These are phyloP conservation scores for Massariosphaeria phaeospora DNA, from an alignment of 495 filamentous ascomycete species.

Conservation along the genomic window DNA sequence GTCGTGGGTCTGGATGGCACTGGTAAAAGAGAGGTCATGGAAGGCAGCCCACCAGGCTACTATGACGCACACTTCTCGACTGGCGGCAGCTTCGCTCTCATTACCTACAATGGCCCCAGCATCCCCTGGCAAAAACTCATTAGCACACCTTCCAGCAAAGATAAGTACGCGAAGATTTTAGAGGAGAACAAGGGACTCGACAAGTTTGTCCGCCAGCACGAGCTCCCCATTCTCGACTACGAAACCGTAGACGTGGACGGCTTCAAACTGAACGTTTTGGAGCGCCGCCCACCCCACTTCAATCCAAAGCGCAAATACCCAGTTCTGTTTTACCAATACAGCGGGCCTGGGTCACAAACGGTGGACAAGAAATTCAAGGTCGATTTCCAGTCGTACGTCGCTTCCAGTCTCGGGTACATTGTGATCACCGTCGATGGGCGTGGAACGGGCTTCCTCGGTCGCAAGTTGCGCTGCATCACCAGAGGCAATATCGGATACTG, in stretches of 20 bases:
- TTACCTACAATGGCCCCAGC: conserved; percentile 76
- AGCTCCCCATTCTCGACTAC: conserved; percentile 80
- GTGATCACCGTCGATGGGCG: conserved; percentile 93
- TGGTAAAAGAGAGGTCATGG: conserved; percentile 63
- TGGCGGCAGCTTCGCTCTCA: conserved; percentile 70
- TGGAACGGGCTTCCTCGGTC: conserved; percentile 86
- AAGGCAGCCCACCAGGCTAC: conserved; percentile 73
- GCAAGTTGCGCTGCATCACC: conserved; percentile 73
- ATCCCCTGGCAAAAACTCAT: conserved; percentile 92
- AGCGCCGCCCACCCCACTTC: conserved; percentile 88
- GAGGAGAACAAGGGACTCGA: conserved; percentile 71
- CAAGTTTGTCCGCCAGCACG: conserved; percentile 64
- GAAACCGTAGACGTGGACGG: conserved; percentile 78
- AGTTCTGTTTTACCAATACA: conserved; percentile 89
- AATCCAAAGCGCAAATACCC: conserved; percentile 81
- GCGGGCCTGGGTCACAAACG: conserved; percentile 81
- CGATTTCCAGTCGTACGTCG: conserved; percentile 87
- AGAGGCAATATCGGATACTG: conserved; percentile 78
- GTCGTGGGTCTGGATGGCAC: conserved; percentile 78
- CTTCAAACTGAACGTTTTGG: conserved; percentile 75
- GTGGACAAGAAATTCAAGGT: conserved; percentile 77
- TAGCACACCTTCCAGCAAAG: conserved; percentile 66
- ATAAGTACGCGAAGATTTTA: conserved; percentile 60
- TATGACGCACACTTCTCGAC: conserved; percentile 83
- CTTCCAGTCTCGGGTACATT: conserved; percentile 82